phyloP scores from a whole-genome alignment of 2,329 filamentous ascomycete genomes.

The Madurella mycetomatis region DNA sequence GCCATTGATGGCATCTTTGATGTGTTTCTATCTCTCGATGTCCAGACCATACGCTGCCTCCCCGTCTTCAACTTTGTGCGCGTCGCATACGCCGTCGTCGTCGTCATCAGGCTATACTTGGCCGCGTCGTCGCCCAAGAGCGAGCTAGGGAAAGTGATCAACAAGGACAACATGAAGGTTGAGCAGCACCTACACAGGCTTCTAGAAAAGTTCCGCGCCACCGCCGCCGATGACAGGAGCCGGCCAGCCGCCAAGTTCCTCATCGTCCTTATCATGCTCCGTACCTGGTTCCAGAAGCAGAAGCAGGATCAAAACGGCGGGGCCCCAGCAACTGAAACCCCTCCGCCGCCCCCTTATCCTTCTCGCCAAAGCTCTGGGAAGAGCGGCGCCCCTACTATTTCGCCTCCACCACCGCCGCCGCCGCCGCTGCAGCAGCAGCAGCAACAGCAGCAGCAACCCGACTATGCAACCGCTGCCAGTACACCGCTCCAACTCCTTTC shows the following conservation, averaged over 20 bases:
- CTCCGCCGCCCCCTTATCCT: slow-evolving; percentile 4
- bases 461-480: slow-evolving; percentile 37
- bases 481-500: slow-evolving; percentile 54
- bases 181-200: slow-evolving; percentile 65
- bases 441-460: slow-evolving; percentile 25
- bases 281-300: slow-evolving; percentile 61
- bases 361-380: slow-evolving; percentile 12
- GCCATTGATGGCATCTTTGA: slow-evolving; percentile 65
- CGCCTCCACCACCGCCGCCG: background rate
- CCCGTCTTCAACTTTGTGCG: slow-evolving; percentile 69
- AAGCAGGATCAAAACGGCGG: slow-evolving; percentile 28
- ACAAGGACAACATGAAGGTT: slow-evolving; percentile 62
- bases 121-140: slow-evolving; percentile 59
- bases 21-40: slow-evolving; percentile 58
- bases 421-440: slow-evolving; percentile 25
- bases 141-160: slow-evolving; percentile 65
- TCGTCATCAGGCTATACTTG: slow-evolving; percentile 70
- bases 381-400: slow-evolving; percentile 21
- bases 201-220: slow-evolving; percentile 61
- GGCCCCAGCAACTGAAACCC: background rate
- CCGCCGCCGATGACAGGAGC: slow-evolving; percentile 59
- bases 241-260: slow-evolving; percentile 66
- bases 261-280: slow-evolving; percentile 65
- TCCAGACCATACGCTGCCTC: slow-evolving; percentile 55
- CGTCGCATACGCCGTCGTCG: slow-evolving; percentile 65